phyloP scores from a whole-genome alignment of 2,329 filamentous ascomycete species.

The Ceratocystis ficicola region DNA sequence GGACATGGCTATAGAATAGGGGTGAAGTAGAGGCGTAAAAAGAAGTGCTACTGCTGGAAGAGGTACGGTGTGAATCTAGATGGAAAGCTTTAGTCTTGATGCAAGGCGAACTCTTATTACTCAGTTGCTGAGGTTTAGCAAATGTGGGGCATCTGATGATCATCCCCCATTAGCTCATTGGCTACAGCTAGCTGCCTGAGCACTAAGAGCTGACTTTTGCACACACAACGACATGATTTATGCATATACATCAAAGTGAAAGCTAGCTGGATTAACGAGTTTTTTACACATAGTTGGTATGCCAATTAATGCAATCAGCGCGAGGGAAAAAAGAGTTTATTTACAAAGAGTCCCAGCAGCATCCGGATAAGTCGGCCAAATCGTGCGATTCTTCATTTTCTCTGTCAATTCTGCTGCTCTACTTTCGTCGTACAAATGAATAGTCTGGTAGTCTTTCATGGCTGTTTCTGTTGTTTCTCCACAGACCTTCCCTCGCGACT shows the following conservation, averaged over 20 bases:
- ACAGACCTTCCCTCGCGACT: background rate
- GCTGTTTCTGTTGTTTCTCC: slow-evolving; percentile 7
- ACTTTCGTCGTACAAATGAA: background rate
- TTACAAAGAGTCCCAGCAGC: background rate
- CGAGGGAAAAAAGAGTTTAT: background rate
- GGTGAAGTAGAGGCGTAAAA: slow-evolving; percentile 20
- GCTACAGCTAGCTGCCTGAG: background rate
- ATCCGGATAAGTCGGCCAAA: too few species aligned
- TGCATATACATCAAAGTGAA: too few species aligned
- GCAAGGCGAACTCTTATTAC: background rate
- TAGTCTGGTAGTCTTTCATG: background rate
- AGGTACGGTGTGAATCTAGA: background rate
- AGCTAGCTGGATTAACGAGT: too few species aligned
- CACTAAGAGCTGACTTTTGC: background rate
- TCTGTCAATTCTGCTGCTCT: too few species aligned
- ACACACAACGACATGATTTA: too few species aligned
- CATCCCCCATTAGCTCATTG: background rate
- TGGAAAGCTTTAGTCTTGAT: background rate
- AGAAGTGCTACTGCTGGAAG: background rate
- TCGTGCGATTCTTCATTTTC: too few species aligned
- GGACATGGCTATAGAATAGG: slow-evolving; percentile 38
- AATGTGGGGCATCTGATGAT: slow-evolving; percentile 7
- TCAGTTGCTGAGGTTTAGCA: background rate
- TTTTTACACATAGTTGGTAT: too few species aligned
- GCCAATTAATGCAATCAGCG: too few species aligned